A percentile compares a stretch with the other conserved stretches of the same genome.
Conservation (phyloP, 2,329 filamentous ascomycete species). For the Fusarium zealandicum region DNA sequence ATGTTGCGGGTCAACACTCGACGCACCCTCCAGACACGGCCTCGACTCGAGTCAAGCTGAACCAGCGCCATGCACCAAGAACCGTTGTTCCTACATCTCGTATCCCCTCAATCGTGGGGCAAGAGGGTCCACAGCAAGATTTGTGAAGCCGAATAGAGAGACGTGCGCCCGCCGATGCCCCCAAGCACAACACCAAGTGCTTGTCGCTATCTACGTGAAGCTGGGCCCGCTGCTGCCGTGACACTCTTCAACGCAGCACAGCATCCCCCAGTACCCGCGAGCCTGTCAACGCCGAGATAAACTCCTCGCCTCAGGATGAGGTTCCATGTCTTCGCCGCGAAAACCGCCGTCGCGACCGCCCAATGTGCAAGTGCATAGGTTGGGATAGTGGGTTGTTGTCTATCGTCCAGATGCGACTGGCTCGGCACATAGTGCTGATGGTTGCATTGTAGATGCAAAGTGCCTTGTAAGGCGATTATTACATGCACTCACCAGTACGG, state of each 20-base stretch:
- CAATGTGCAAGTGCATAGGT: slow-evolving; percentile 1
- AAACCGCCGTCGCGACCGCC: background rate
- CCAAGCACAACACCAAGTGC: background rate
- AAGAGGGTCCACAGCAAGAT: slow-evolving; percentile 8
- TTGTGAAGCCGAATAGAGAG: slow-evolving; percentile 9
- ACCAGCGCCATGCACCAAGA: background rate
- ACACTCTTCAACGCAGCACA: slow-evolving; percentile 4
- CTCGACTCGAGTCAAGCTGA: slow-evolving; percentile 2
- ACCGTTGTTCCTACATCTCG: slow-evolving; percentile 12
- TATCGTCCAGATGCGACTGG: slow-evolving; percentile 28
- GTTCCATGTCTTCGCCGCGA: background rate
- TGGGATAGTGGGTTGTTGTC: slow-evolving; percentile 8
- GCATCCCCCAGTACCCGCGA: background rate
- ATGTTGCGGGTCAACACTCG: slow-evolving; percentile 4
- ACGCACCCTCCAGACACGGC: slow-evolving; percentile 8
- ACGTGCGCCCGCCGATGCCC: slow-evolving; percentile 5
- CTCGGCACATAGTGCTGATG: slow-evolving; percentile 22
- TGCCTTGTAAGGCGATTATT: slow-evolving; percentile 12
- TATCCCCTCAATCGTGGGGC: slow-evolving; percentile 15
- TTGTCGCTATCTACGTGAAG: slow-evolving; percentile 7
- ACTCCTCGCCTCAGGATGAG: background rate
- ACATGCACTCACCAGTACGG: slow-evolving; percentile 5
- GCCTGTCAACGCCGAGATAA: slow-evolving; percentile 3
- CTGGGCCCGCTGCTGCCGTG: background rate
- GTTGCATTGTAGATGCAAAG: slow-evolving; percentile 24